Conservation (phyloP, 768 basidiomycete species). For the Lentinus tigrinus region DNA sequence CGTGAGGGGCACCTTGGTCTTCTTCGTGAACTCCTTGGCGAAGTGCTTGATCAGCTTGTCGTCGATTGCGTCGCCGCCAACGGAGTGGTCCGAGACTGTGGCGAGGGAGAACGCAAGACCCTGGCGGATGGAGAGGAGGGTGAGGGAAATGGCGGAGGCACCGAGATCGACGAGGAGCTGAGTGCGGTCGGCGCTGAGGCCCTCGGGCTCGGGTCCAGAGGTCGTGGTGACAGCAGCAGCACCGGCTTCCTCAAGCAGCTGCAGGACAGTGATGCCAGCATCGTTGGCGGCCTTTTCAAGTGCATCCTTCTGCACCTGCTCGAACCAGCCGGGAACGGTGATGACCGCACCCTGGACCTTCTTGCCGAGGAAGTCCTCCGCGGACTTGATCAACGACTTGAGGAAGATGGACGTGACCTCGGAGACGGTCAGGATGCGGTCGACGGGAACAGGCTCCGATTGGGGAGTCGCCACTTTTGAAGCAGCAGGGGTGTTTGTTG, state of each 20-base stretch:
- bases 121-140: conserved; percentile 70
- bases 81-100: conserved; percentile 40
- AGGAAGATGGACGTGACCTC: conserved; percentile 89
- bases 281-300: conserved; percentile 71
- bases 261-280: conserved; percentile 81
- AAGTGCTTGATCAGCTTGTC: conserved; percentile 87
- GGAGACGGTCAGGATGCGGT: conserved; percentile 75
- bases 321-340: conserved; percentile 76
- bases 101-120: conserved; percentile 71
- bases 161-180: conserved; percentile 84
- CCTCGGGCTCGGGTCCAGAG: conserved; percentile 40
- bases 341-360: conserved; percentile 80
- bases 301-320: conserved; percentile 63
- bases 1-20: conserved; percentile 75
- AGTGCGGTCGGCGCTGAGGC: conserved; percentile 60
- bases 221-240: conserved; percentile 67
- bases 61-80: conserved; percentile 76
- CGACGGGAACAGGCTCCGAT: conserved; percentile 63
- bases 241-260: conserved; percentile 85
- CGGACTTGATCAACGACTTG: conserved; percentile 78
- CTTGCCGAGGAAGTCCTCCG: conserved; percentile 38
- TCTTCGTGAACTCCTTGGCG: conserved; percentile 95
- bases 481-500: conserved; percentile 57
- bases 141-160: conserved; percentile 64
- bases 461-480: conserved; percentile 71